Percentiles rank a stretch among this genome's conserved stretches.
Conservation (phyloP, 2,329 filamentous ascomycete species). For the Westerdykella ornata region DNA sequence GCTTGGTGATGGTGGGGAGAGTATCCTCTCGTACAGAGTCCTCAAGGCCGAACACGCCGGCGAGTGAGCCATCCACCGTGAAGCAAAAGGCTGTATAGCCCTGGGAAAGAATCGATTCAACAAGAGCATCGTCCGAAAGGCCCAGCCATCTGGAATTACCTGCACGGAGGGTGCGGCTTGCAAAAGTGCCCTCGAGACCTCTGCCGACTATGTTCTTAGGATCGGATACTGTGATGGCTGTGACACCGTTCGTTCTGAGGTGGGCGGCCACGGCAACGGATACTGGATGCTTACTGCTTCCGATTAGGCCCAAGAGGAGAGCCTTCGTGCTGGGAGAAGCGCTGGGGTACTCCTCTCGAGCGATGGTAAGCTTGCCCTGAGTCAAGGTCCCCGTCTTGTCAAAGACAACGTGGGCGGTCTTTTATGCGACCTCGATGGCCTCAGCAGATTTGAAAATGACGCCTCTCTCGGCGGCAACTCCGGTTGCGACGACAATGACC, state of each 20-base stretch:
- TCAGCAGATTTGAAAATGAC: slow-evolving; percentile 64
- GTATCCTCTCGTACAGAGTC: slow-evolving; percentile 47
- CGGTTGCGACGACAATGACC: slow-evolving; percentile 65
- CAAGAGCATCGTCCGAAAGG: slow-evolving; percentile 41
- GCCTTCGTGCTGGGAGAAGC: slow-evolving; percentile 3
- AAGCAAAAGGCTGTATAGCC: slow-evolving; percentile 46
- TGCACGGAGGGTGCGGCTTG: slow-evolving; percentile 31
- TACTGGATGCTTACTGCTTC: slow-evolving; percentile 49
- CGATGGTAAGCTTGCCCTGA: slow-evolving; percentile 45
- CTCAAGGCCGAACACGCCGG: slow-evolving; percentile 48
- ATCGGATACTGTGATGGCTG: slow-evolving; percentile 6
- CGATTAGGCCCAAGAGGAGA: slow-evolving; percentile 40
- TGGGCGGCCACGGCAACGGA: slow-evolving; percentile 44
- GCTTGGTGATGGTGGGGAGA: slow-evolving; percentile 45
- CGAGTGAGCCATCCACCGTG: slow-evolving; percentile 40
- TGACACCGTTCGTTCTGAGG: slow-evolving; percentile 27
- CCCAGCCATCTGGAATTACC: slow-evolving; percentile 47
- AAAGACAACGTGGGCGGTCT: slow-evolving; percentile 61
- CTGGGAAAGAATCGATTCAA: slow-evolving; percentile 18
- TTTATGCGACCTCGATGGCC: slow-evolving; percentile 56
- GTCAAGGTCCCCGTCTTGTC: slow-evolving; percentile 78
- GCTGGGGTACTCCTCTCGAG: slow-evolving; percentile 20
- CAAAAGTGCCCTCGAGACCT: slow-evolving; percentile 39
- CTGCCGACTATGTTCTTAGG: slow-evolving; percentile 38
- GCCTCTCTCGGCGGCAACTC: slow-evolving; percentile 58